phyloP scores from a whole-genome alignment of 306 rosid genomes.

The Casuarina equisetifolia region DNA sequence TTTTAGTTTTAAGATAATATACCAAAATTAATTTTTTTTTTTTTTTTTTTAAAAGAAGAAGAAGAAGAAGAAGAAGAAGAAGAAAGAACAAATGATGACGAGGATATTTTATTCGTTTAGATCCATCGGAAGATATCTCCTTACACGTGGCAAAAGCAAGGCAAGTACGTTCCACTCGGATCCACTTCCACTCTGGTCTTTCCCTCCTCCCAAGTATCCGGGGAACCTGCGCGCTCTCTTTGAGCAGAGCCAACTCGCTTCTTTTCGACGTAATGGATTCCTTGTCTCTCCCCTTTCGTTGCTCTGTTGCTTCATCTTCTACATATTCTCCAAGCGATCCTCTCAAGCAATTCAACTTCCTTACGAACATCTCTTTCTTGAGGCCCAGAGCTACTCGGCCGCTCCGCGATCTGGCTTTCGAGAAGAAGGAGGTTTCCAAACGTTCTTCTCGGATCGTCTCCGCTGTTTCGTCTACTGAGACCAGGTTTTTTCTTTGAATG shows the following conservation, averaged over 20 bases:
- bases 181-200: no score
- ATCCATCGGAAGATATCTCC: no score
- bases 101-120: no score
- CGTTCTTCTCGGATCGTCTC: not conserved
- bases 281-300: not conserved
- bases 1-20: no score
- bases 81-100: no score
- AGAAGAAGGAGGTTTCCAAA: not conserved
- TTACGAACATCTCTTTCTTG: not conserved
- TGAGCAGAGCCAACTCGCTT: not conserved
- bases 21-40: no score
- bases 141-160: no score
- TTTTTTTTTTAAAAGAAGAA: no score
- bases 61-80: no score
- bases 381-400: not conserved
- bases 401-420: not conserved
- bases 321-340: not conserved
- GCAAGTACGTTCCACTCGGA: no score
- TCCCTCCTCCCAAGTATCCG: no score
- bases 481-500: not conserved
- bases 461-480: not conserved
- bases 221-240: no score
- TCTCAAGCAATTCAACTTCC: constrained; percentile 3
- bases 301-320: not conserved
- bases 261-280: not conserved